phyloP scores from a whole-genome alignment of 2,329 filamentous ascomycete species.

The Pseudonectria buxi region DNA sequence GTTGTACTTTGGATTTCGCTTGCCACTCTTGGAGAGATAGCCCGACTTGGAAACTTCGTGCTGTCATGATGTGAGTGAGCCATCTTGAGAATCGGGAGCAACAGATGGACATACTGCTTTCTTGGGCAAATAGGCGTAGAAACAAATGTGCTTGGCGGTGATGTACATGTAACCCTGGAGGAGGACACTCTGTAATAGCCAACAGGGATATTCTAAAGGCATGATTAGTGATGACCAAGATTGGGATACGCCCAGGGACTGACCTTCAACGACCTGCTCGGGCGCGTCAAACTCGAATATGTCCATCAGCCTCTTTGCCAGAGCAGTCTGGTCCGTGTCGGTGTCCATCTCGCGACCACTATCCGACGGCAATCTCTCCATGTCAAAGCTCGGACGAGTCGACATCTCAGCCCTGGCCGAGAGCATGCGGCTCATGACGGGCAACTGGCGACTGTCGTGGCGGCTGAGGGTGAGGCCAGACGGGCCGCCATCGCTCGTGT shows the following conservation, averaged over 20 bases:
- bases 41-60: constrained; percentile 77
- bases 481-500: constrained; percentile 14
- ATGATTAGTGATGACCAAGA: constrained; percentile 4
- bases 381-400: constrained; percentile 50
- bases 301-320: constrained; percentile 68
- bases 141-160: constrained; percentile 86
- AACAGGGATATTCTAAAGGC: constrained; percentile 76
- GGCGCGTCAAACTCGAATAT: constrained; percentile 78
- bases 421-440: constrained; percentile 71
- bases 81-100: background rate
- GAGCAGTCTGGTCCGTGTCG: constrained; percentile 42
- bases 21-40: constrained; percentile 80
- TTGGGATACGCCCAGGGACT: constrained; percentile 8
- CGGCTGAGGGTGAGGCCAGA: constrained; percentile 16
- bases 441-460: constrained; percentile 46
- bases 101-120: constrained; percentile 59
- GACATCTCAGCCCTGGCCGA: constrained; percentile 62
- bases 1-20: constrained; percentile 78
- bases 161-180: constrained; percentile 96
- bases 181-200: constrained; percentile 83
- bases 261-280: constrained; percentile 78
- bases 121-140: constrained; percentile 94
- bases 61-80: constrained; percentile 31
- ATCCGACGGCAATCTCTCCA: constrained; percentile 40
- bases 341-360: constrained; percentile 25